phyloP scores from a whole-genome alignment of 2,329 filamentous ascomycete genomes.

The Trichoderma koningiopsis region DNA sequence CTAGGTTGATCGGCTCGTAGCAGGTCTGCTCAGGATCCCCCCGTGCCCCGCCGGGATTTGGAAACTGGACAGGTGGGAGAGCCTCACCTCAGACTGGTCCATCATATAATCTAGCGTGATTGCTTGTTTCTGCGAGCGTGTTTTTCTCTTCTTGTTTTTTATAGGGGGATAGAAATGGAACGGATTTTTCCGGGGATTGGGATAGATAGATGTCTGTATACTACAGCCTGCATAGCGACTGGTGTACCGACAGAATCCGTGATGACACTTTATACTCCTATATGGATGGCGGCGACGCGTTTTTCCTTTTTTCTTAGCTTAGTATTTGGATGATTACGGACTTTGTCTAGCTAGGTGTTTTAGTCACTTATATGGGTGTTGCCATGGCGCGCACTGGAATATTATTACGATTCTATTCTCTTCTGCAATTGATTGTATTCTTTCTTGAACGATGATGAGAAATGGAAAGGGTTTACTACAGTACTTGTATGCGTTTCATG shows the following conservation, averaged over 20 bases:
- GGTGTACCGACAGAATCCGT: constrained; percentile 22
- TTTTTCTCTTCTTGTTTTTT: constrained; percentile 4
- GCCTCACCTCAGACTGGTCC: constrained; percentile 44
- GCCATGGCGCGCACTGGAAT: not conserved
- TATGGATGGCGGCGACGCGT: constrained; percentile 1
- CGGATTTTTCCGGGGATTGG: not conserved
- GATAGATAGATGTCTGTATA: constrained; percentile 16
- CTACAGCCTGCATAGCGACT: constrained; percentile 11
- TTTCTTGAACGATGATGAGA: not conserved
- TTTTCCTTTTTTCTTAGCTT: not conserved
- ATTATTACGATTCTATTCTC: not conserved
- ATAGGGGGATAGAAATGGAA: not conserved
- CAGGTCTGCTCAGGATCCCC: constrained; percentile 44
- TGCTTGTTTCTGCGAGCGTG: constrained; percentile 9
- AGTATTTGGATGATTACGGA: constrained; percentile 4
- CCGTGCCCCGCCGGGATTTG: constrained; percentile 34
- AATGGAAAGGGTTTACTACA: not conserved
- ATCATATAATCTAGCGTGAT: constrained; percentile 32
- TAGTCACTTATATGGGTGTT: constrained; percentile 3
- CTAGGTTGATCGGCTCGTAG: constrained; percentile 49
- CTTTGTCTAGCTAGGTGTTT: constrained; percentile 1
- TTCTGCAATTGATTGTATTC: not conserved
- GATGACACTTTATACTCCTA: constrained; percentile 9
- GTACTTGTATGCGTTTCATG: not conserved
- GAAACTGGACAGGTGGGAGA: constrained; percentile 34